Evolutionary conservation across 768 basidiomycete species (phyloP).

Genomic region (Suillus weaverae): DNA sequence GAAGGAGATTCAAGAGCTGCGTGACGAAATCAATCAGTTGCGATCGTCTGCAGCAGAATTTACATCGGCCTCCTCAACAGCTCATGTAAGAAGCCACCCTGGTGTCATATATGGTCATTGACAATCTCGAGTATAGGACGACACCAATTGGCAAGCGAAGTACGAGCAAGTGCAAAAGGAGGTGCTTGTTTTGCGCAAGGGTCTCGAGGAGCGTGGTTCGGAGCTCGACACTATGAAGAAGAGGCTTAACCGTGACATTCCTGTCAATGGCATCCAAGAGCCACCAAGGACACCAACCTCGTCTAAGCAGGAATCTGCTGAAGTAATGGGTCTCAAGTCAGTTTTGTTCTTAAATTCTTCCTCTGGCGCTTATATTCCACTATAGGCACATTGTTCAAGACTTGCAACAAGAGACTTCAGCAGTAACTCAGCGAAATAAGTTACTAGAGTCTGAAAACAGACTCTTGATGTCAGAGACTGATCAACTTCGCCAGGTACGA

Average conservation of each 20-base stretch:
- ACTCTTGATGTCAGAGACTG: conserved; percentile 51
- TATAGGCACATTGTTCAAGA: conserved; percentile 84
- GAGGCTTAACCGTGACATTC: conserved; percentile 57
- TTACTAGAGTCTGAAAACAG: conserved; percentile 78
- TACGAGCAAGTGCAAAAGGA: conserved; percentile 33
- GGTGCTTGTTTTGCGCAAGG: conserved; percentile 30
- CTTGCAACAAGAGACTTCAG: conserved; percentile 77
- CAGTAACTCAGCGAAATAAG: conserved; percentile 61
- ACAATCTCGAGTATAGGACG: conserved; percentile 18
- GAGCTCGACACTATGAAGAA: conserved; percentile 62
- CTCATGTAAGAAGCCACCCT: conserved; percentile 16
- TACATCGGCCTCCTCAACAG: conserved; percentile 18
- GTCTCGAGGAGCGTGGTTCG: conserved; percentile 39
- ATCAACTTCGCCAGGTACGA: conserved; percentile 71
- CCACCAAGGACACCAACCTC: conserved; percentile 32
- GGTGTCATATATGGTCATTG: background rate
- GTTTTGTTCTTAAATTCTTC: background rate
- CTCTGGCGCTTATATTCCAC: conserved; percentile 6
- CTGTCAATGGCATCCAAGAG: conserved; percentile 42
- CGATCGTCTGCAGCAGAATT: conserved; percentile 26
- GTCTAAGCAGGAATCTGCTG: conserved; percentile 57
- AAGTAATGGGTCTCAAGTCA: conserved; percentile 84
- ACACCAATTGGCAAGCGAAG: conserved; percentile 25
- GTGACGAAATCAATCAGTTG: conserved; percentile 45
- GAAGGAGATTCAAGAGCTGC: conserved; percentile 57